Evolutionary conservation across 1,284 basidiomycete species (phyloP), one percentile per base, ranked within the genome.

Genomic region (Anthracocystis walkeri): DNA sequence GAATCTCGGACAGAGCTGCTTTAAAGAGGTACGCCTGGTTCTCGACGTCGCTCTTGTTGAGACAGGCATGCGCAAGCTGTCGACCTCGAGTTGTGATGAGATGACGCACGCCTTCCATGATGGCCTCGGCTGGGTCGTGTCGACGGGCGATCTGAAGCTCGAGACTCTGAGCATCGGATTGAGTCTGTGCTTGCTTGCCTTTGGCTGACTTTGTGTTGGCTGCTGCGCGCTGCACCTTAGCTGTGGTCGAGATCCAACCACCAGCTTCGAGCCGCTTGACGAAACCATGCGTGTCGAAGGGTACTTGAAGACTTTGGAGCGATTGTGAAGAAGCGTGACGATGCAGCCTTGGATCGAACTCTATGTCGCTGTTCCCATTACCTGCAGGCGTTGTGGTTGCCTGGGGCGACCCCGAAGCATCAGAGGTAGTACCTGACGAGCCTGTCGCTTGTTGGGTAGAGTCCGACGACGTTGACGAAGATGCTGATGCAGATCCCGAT

Each of bases 21-120:
- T 91, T 90, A 86, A 97, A 98, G 27, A 98, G 88, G 85, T 99
- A 99, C 12, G 94, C 94, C 90, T 96, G 80, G 46, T 83, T 79
- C 68, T 80, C 71, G 58, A 95, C 86, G 84, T 97, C 95, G 85
- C 95, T 92, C 48, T 89, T 88, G 41, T 90, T 91, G 81, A 97
- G 87, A 42, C 92, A 91, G 60, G 92, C 91, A 57, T 90, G 87
- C 62, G 89, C 88, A 7, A 96, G 92, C 75, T 89, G 87, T n/a
- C 90, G 90, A 55, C 92, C 88, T 33, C 93, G 89, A 77, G 91
- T 90, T 3, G 92, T 89, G 38, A 98, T 89, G 77, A 97, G 86
- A 0, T 90, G 91, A 54, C 93, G 88, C 12, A 93, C 93, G 3
- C 92, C 92, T 23, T 92, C 89, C 95, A 97, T 97, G 66, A 98